Percentiles rank a stretch among this genome's conserved stretches.
phyloP scores from a whole-genome alignment of 2,329 filamentous ascomycete genomes.

The Fusarium metavorans region DNA sequence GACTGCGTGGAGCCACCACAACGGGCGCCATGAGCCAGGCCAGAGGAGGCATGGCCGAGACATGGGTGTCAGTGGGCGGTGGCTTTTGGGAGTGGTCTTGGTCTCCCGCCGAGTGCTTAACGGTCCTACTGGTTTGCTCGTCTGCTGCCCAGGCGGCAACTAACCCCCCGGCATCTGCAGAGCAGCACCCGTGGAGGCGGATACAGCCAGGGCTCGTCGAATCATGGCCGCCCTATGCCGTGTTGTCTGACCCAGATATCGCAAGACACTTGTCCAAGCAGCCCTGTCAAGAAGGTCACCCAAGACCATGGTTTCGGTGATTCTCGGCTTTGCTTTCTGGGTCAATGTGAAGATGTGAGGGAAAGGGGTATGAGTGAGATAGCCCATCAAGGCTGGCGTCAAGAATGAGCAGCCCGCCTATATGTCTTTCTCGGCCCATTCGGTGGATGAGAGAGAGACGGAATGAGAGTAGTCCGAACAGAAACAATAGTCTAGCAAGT shows the following conservation, averaged over 20 bases:
- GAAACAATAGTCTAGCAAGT: slow-evolving; percentile 12
- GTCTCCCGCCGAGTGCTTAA: slow-evolving; percentile 15
- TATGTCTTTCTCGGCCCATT: slow-evolving; percentile 12
- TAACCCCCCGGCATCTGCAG: slow-evolving; percentile 41
- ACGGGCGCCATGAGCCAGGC: slow-evolving; percentile 39
- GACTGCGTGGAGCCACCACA: slow-evolving; percentile 35
- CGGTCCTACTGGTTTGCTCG: slow-evolving; percentile 32
- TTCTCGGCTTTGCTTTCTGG: slow-evolving; percentile 2
- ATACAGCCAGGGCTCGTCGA: slow-evolving; percentile 29
- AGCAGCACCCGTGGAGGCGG: slow-evolving; percentile 24
- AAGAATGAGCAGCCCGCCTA: slow-evolving; percentile 7
- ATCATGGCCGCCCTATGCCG: slow-evolving; percentile 23
- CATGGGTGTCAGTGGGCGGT: slow-evolving; percentile 34
- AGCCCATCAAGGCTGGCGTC: slow-evolving; percentile 9
- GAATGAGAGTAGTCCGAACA: slow-evolving; percentile 8
- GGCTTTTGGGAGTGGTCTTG: slow-evolving; percentile 35
- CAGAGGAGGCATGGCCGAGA: slow-evolving; percentile 34
- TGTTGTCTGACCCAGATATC: slow-evolving; percentile 26
- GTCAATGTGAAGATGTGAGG: neutral
- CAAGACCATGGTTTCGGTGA: slow-evolving; percentile 2
- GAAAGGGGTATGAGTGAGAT: neutral
- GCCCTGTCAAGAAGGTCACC: slow-evolving; percentile 5
- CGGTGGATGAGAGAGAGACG: neutral
- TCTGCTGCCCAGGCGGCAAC: slow-evolving; percentile 39
- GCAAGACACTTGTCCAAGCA: slow-evolving; percentile 32